Evolutionary conservation across 179 eudicot species (phyloP), one percentile per base, ranked within the genome.

Genomic region (Amaranthus tricolor): DNA sequence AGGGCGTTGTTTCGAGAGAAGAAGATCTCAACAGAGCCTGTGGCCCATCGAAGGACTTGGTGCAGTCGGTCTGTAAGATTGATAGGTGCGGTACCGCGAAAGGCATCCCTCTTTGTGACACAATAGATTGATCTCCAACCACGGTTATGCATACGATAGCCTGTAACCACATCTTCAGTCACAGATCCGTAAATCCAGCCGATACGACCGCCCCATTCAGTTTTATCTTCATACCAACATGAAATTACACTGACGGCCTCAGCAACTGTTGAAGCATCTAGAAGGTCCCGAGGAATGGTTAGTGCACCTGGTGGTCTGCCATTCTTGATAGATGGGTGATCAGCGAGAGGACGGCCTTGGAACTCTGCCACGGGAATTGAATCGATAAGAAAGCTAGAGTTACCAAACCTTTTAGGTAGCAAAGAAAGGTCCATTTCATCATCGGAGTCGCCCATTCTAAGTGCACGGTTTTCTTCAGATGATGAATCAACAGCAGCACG

Each of bases 121-220:
- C 97, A 91, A 75, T 91, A 91, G 48, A 91, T 83, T 14, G 97
- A 91, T 17, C 92, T 76, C 97, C 94, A 91, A 31, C 94, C 97
- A 45, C 97, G 90, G 71, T 91, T 91, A 82, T 91, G 94, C 97
- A 91, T 91, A 50, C 97, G 79, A 78, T 91, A 91, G 12, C 97
- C 97, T 0, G 97, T 91, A 64, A 91, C 94, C 77, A 91, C 93
- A 72, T 89, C 96, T 74, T 90, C 96, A 15, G 91, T 90, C 71
- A 90, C 96, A 14, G 91, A 90, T 15, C 96, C 96, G 17, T 89
- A 91, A 62, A 89, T 89, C 96, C 96, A 89, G 1, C 94, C 94
- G 19, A 87, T 74, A 76, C 94, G 78, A 48, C 79, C 85, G 49
- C 97, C 94, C 97, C 94, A 91, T 73, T 89, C 90, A 0, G 94